Evolutionary conservation across 1,284 basidiomycete genomes (phyloP).

Genomic region (Cutaneotrichosporon sp.): DNA sequence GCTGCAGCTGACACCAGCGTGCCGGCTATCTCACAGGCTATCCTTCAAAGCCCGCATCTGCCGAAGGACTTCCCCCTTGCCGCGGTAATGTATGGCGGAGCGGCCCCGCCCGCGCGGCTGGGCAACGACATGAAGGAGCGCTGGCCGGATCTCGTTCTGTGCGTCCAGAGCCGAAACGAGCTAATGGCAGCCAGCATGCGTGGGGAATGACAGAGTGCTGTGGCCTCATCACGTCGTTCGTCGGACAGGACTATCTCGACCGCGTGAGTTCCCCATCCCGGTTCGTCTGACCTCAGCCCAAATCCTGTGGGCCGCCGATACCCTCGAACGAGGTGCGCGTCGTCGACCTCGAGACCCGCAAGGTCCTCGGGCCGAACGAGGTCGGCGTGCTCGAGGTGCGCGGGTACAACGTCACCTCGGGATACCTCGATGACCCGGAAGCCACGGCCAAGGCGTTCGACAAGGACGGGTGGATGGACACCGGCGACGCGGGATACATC

Average conservation of each 20-base stretch:
- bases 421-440: slow-evolving; percentile 23
- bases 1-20: slow-evolving; percentile 16
- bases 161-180: not conserved
- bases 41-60: slow-evolving; percentile 30
- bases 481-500: slow-evolving; percentile 36
- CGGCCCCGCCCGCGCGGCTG: slow-evolving; percentile 33
- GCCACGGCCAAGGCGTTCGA: slow-evolving; percentile 20
- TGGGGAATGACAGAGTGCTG: slow-evolving; percentile 46
- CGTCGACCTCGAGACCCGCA: slow-evolving; percentile 30
- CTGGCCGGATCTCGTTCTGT: slow-evolving; percentile 30
- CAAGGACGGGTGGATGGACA: slow-evolving; percentile 41
- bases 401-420: slow-evolving; percentile 40
- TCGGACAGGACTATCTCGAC: slow-evolving; percentile 35
- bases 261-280: not conserved
- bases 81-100: slow-evolving; percentile 41
- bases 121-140: slow-evolving; percentile 26
- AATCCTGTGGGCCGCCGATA: slow-evolving; percentile 28
- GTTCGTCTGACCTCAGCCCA: no score
- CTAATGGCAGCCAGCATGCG: slow-evolving; percentile 13
- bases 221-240: slow-evolving; percentile 35
- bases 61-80: slow-evolving; percentile 26
- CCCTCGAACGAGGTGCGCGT: slow-evolving; percentile 34
- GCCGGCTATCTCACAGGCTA: slow-evolving; percentile 33
- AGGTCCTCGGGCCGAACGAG: slow-evolving; percentile 19
- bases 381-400: slow-evolving; percentile 31